These are phyloP conservation scores for Sergeia podlipaevii DNA, from an alignment of 208 protist genomes.

Conservation along the genomic window DNA sequence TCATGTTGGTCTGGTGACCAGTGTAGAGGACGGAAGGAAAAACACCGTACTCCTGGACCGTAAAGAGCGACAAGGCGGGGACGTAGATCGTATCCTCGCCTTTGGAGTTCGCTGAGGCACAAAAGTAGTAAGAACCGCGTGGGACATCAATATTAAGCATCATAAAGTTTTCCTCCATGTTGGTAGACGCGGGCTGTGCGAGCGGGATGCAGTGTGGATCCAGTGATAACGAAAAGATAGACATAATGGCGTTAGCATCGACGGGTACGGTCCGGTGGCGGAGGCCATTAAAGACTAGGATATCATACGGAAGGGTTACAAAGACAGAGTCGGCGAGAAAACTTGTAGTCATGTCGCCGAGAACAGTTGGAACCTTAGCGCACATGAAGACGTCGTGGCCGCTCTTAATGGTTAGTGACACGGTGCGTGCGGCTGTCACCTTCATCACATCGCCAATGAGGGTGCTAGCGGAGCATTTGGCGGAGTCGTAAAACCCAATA, in stretches of 20 bases:
- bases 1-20: constrained; percentile 34
- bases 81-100: constrained; percentile 34
- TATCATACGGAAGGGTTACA: constrained; percentile 18
- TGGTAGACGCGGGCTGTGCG: constrained; percentile 22
- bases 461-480: constrained; percentile 16
- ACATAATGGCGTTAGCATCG: constrained; percentile 13
- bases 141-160: constrained; percentile 36
- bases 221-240: constrained; percentile 32
- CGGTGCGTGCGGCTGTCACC: constrained; percentile 1
- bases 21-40: constrained; percentile 62
- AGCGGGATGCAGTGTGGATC: constrained; percentile 32
- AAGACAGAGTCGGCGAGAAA: constrained; percentile 23
- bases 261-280: constrained; percentile 35
- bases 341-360: constrained; percentile 9
- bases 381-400: constrained; percentile 32
- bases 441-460: constrained; percentile 1
- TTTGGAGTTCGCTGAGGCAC: no score
- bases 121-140: constrained; percentile 60
- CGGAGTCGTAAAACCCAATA: constrained; percentile 40
- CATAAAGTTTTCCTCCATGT: constrained; percentile 1
- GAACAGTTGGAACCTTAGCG: constrained; percentile 24
- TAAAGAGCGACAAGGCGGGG: constrained; percentile 26
- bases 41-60: constrained; percentile 53
- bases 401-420: constrained; percentile 11
- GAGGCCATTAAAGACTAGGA: constrained; percentile 22